A percentile compares a stretch with the other conserved stretches of the same genome.
Evolutionary conservation across 2,329 filamentous ascomycete species (phyloP).

Genomic region (Diplodia scrobiculata): DNA sequence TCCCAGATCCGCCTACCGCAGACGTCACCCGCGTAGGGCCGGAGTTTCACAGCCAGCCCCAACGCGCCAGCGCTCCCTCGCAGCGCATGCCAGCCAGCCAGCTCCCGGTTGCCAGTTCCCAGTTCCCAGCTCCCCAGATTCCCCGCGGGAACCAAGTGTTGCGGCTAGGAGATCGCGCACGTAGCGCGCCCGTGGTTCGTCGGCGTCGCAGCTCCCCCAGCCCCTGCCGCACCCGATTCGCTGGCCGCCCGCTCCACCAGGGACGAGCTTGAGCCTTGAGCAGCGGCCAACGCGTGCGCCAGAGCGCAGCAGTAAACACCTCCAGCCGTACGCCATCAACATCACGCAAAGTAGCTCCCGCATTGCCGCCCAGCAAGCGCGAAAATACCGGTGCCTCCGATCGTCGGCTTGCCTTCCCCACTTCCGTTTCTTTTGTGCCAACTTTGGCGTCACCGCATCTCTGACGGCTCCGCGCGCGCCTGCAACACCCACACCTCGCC

Average conservation of each 20-base stretch:
- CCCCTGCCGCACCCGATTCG: constrained; percentile 26
- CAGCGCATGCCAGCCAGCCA: constrained; percentile 7
- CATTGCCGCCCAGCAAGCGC: neutral
- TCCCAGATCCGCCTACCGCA: constrained; percentile 10
- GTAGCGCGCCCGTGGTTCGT: constrained; percentile 37
- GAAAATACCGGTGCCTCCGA: constrained; percentile 10
- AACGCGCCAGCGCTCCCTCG: neutral
- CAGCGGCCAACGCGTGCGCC: constrained; percentile 22
- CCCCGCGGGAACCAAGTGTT: constrained; percentile 33
- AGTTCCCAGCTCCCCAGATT: constrained; percentile 2
- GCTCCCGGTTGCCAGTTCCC: constrained; percentile 1
- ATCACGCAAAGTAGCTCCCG: neutral
- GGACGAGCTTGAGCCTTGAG: constrained; percentile 27
- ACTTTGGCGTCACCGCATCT: constrained; percentile 30
- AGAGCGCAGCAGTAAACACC: constrained; percentile 24
- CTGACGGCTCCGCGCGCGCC: constrained; percentile 27
- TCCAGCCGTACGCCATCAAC: neutral
- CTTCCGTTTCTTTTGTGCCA: constrained; percentile 26
- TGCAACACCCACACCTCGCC: constrained; percentile 37
- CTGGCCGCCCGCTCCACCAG: constrained; percentile 25
- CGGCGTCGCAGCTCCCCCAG: constrained; percentile 27
- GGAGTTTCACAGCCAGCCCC: neutral
- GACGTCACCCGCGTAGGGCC: constrained; percentile 5
- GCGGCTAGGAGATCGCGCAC: constrained; percentile 34
- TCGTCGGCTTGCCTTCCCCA: constrained; percentile 28